Percentiles rank a stretch among this genome's conserved stretches.
Evolutionary conservation across 192 early-diverging fungal genomes (phyloP).

Genomic region (Diversispora eburnea): DNA sequence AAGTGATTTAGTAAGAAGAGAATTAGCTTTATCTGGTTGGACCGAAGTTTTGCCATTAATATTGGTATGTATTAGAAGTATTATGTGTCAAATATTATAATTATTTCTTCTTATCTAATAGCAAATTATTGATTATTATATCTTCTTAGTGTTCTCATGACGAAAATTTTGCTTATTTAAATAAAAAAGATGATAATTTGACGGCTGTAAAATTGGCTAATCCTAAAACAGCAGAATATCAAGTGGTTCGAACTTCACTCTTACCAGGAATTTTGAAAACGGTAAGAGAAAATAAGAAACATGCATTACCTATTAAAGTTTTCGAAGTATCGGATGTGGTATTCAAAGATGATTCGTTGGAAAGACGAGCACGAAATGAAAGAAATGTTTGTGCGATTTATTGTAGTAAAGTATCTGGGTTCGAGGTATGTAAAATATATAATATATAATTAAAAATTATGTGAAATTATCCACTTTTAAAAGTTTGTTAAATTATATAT

Average conservation of each 20-base stretch:
- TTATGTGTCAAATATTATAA: background rate
- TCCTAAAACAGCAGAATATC: slow-evolving; percentile 87
- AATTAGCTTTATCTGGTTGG: slow-evolving; percentile 87
- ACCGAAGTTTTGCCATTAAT: slow-evolving; percentile 92
- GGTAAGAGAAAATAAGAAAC: slow-evolving; percentile 78
- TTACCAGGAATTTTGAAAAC: slow-evolving; percentile 95
- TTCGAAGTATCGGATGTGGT: slow-evolving; percentile 97
- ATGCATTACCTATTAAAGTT: slow-evolving; percentile 85
- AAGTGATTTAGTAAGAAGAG: slow-evolving; percentile 77
- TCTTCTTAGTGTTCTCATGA: slow-evolving; percentile 84
- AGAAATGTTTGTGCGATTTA: slow-evolving; percentile 85
- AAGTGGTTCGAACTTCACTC: slow-evolving; percentile 90
- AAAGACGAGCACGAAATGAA: slow-evolving; percentile 83
- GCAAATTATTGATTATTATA: slow-evolving; percentile 29
- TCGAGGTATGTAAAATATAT: slow-evolving; percentile 54
- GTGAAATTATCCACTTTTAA: too few relatives aligned
- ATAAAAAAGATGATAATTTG: slow-evolving; percentile 69
- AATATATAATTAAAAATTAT: too few relatives aligned
- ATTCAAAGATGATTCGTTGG: slow-evolving; percentile 77
- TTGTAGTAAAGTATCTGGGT: slow-evolving; percentile 76
- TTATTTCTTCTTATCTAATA: slow-evolving; percentile 30
- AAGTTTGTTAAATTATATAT: background rate
- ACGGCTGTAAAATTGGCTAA: slow-evolving; percentile 87
- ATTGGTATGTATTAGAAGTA: slow-evolving; percentile 53
- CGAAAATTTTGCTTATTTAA: slow-evolving; percentile 90